Evolutionary conservation across 177 flowering plant species (phyloP).

Genomic region (Vitis hybrid): DNA sequence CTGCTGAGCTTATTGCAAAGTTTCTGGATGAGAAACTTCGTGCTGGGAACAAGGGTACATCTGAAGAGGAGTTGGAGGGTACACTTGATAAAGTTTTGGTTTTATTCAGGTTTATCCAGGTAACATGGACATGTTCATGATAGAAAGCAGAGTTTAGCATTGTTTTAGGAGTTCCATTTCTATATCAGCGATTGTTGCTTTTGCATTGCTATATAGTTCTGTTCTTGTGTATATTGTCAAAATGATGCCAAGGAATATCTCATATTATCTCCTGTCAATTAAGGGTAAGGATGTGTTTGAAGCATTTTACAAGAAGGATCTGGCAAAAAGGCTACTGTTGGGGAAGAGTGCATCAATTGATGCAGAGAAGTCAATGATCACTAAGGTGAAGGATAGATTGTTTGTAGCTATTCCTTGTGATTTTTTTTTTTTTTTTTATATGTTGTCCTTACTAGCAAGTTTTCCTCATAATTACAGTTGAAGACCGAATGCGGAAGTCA

Average conservation of each 20-base stretch:
- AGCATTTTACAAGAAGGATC: constrained; percentile 99
- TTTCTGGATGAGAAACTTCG: constrained; percentile 99
- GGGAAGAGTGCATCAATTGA: constrained; percentile 99
- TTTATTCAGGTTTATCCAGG: constrained; percentile 96
- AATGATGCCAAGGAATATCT: constrained; percentile 1
- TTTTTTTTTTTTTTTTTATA: background rate
- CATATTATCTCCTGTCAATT: constrained; percentile 18
- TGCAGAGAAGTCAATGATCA: constrained; percentile 99
- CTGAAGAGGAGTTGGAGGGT: constrained; percentile 98
- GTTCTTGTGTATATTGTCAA: background rate
- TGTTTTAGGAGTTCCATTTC: background rate
- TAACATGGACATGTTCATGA: constrained; percentile 17
- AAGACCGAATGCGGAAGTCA: constrained; percentile 99
- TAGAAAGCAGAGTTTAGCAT: background rate
- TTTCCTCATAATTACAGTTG: constrained; percentile 52
- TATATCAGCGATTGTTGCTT: background rate
- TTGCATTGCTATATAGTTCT: background rate
- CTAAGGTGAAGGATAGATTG: constrained; percentile 58
- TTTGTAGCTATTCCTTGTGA: background rate
- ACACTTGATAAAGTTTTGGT: constrained; percentile 94
- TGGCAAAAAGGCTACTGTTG: constrained; percentile 88
- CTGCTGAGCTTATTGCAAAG: constrained; percentile 97
- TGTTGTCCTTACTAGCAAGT: constrained; percentile 4
- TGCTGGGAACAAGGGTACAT: constrained; percentile 98
- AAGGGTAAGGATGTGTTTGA: constrained; percentile 99